These are phyloP conservation scores for Daldinia decipiens DNA, from an alignment of 495 filamentous ascomycete species.

Conservation along the genomic window DNA sequence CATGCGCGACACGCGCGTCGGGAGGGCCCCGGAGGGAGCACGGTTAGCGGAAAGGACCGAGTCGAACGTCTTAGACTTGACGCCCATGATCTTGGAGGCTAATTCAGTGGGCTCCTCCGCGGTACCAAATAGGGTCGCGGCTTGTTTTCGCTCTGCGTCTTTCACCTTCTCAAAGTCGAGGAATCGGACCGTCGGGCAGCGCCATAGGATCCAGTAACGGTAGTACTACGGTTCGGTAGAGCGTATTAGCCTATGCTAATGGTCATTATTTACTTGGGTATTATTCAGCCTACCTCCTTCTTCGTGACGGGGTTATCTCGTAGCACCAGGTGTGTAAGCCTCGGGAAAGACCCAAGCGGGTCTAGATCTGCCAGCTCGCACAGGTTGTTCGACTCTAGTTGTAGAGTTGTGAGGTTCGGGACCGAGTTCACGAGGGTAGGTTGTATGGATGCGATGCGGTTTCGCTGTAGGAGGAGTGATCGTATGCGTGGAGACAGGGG, in stretches of 20 bases:
- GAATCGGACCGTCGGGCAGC: slow-evolving; percentile 84
- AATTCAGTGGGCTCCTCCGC: slow-evolving; percentile 77
- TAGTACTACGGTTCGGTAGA: slow-evolving; percentile 72
- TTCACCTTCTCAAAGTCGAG: slow-evolving; percentile 94
- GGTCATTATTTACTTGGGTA: neutral
- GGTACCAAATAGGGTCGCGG: slow-evolving; percentile 84
- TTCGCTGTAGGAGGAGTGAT: slow-evolving; percentile 88
- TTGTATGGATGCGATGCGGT: slow-evolving; percentile 85
- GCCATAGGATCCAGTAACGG: slow-evolving; percentile 90
- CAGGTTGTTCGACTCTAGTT: slow-evolving; percentile 81
- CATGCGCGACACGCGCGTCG: slow-evolving; percentile 72
- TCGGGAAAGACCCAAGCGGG: slow-evolving; percentile 72
- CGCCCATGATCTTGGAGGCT: slow-evolving; percentile 87
- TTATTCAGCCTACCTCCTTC: slow-evolving; percentile 77
- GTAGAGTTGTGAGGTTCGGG: slow-evolving; percentile 79
- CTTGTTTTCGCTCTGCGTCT: slow-evolving; percentile 78
- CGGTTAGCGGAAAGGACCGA: slow-evolving; percentile 56
- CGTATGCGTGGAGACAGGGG: slow-evolving; percentile 88
- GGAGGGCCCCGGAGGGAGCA: slow-evolving; percentile 51
- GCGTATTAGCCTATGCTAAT: neutral
- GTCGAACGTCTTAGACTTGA: slow-evolving; percentile 87
- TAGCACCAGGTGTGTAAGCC: slow-evolving; percentile 81
- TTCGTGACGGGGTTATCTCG: slow-evolving; percentile 88
- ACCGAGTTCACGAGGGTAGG: slow-evolving; percentile 73
- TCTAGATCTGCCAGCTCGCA: slow-evolving; percentile 88